Conservation (phyloP, 139 green algal genomes). For the Coelastrella sp. region DNA sequence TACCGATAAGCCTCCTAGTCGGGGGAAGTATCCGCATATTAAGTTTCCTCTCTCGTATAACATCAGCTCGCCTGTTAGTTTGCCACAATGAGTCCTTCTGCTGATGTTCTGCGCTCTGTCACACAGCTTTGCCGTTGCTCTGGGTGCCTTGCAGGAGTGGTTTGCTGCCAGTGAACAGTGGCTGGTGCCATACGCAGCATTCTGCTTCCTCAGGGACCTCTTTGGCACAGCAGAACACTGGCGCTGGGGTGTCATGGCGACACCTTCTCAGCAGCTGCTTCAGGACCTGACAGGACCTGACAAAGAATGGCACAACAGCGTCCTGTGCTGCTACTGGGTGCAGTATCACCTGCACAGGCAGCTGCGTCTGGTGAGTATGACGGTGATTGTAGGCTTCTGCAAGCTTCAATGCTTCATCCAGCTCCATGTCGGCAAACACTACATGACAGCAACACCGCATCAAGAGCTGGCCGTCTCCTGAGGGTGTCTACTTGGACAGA, state of each 20-base stretch:
- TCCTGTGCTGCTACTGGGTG: slow-evolving; percentile 74
- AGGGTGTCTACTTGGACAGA: too few relatives aligned
- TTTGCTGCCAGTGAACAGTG: slow-evolving; percentile 81
- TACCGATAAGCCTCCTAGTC: too few relatives aligned
- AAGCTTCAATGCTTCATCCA: too few relatives aligned
- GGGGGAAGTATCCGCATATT: too few relatives aligned
- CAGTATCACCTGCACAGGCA: slow-evolving; percentile 95
- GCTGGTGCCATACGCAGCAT: slow-evolving; percentile 92
- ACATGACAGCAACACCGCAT: too few relatives aligned
- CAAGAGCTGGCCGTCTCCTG: too few relatives aligned
- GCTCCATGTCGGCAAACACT: too few relatives aligned
- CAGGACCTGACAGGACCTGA: slow-evolving; percentile 65
- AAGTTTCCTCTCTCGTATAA: too few relatives aligned
- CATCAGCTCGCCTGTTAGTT: too few relatives aligned
- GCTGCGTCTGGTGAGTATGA: slow-evolving; percentile 62
- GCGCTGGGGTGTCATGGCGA: slow-evolving; percentile 84
- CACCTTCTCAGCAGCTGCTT: slow-evolving; percentile 59
- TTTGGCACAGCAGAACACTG: slow-evolving; percentile 94
- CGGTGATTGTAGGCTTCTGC: background rate
- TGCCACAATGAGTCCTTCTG: too few relatives aligned
- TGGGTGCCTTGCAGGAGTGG: slow-evolving; percentile 54
- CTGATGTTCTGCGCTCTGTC: too few relatives aligned
- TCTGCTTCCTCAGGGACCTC: slow-evolving; percentile 86
- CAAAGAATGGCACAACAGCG: slow-evolving; percentile 53
- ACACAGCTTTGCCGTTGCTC: background rate